phyloP scores from a whole-genome alignment of 2,329 filamentous ascomycete genomes.

The Stachybotrys echinatus region DNA sequence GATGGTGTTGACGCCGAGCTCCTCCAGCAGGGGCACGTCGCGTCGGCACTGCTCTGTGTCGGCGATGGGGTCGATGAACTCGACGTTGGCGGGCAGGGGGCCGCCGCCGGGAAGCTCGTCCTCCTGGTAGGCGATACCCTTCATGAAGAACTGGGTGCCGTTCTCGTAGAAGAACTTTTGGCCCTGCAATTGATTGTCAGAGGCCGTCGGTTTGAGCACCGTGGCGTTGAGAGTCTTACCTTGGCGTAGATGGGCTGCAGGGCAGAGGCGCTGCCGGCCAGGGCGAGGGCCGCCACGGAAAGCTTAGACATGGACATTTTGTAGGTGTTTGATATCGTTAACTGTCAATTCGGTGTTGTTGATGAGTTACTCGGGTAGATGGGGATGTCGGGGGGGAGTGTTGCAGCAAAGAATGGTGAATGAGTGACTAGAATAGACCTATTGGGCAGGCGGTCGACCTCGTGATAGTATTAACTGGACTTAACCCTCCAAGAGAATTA shows the following conservation, averaged over 20 bases:
- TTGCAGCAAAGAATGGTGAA: background rate
- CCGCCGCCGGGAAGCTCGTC: slow-evolving; percentile 56
- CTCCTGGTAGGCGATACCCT: slow-evolving; percentile 93
- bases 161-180: slow-evolving; percentile 88
- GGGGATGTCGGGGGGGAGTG: background rate
- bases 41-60: slow-evolving; percentile 68
- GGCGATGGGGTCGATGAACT: slow-evolving; percentile 79
- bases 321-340: slow-evolving; percentile 11
- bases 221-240: too few species aligned
- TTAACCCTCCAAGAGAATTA: background rate
- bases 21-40: slow-evolving; percentile 74
- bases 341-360: background rate
- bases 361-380: background rate
- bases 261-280: slow-evolving; percentile 35
- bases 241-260: slow-evolving; percentile 64
- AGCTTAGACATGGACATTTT: slow-evolving; percentile 28
- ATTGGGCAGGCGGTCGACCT: slow-evolving; percentile 2
- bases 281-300: slow-evolving; percentile 28
- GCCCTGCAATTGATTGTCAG: slow-evolving; percentile 40
- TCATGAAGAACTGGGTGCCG: slow-evolving; percentile 67
- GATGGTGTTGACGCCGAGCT: slow-evolving; percentile 85
- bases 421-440: slow-evolving; percentile 1
- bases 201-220: background rate
- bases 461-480: background rate
- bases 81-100: slow-evolving; percentile 35